Conservation (phyloP, 257 asterid genomes). For the Fraxinus excelsior region DNA sequence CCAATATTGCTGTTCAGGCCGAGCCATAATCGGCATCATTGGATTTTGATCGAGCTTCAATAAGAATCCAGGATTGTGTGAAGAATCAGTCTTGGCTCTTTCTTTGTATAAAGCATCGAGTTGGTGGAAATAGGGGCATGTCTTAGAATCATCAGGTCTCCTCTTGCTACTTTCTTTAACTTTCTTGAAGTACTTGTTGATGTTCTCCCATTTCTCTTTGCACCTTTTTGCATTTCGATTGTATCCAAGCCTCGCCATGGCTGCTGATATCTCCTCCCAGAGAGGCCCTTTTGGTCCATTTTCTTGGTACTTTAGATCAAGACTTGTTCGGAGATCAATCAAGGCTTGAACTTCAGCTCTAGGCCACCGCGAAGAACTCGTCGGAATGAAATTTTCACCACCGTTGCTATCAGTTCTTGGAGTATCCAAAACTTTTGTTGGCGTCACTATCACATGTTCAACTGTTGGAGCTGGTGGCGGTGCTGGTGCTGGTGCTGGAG, state of each 20-base stretch:
- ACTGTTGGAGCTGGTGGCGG: constrained; percentile 12
- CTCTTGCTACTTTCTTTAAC: constrained; percentile 82
- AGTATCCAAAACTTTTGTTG: constrained; percentile 19
- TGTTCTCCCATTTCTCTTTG: constrained; percentile 99
- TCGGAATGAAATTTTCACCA: constrained; percentile 32
- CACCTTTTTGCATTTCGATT: constrained; percentile 76
- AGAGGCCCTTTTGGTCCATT: constrained; percentile 90
- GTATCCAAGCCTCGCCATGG: constrained; percentile 74
- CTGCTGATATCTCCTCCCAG: constrained; percentile 87
- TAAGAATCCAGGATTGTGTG: constrained; percentile 24
- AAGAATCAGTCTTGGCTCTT: constrained; percentile 38
- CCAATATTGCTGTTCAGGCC: constrained; percentile 88
- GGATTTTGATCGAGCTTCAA: constrained; percentile 35
- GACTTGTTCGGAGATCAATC: constrained; percentile 62
- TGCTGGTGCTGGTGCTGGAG: constrained; percentile 12
- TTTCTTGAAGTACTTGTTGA: constrained; percentile 92
- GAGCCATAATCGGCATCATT: constrained; percentile 78
- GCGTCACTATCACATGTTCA: not conserved
- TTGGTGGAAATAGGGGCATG: constrained; percentile 87
- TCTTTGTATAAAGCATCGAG: constrained; percentile 82
- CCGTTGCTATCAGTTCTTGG: constrained; percentile 34
- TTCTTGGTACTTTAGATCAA: constrained; percentile 79
- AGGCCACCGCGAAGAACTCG: constrained; percentile 88
- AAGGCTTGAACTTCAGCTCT: constrained; percentile 81
- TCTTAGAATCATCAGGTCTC: constrained; percentile 81